Percentiles rank a stretch among this genome's conserved stretches.
Evolutionary conservation across 306 rosid genomes (phyloP).

Genomic region (Casuarina equisetifolia): DNA sequence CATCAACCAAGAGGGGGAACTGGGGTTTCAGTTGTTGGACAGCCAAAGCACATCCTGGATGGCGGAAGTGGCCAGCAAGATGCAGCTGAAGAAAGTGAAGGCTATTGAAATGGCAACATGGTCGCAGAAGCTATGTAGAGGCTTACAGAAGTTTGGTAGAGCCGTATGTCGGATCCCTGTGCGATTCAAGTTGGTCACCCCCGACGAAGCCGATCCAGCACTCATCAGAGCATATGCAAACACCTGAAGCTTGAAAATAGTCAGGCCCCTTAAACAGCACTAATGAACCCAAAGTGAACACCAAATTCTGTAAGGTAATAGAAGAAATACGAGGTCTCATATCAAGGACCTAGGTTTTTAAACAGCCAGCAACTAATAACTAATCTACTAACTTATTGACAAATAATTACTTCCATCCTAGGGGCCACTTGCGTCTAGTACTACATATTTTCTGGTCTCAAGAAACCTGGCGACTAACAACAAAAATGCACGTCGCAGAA

Average conservation of each 20-base stretch:
- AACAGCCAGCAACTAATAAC: no score
- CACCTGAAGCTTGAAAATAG: constrained; percentile 42
- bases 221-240: constrained; percentile 87
- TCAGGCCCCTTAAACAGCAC: not conserved
- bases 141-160: constrained; percentile 75
- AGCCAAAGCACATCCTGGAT: constrained; percentile 77
- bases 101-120: constrained; percentile 87
- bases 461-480: not conserved
- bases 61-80: constrained; percentile 68
- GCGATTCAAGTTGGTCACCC: constrained; percentile 79
- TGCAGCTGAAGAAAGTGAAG: constrained; percentile 71
- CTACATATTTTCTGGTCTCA: not conserved
- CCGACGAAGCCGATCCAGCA: constrained; percentile 90
- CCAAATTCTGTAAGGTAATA: not conserved
- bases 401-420: no score
- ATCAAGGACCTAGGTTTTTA: no score
- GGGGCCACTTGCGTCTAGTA: no score
- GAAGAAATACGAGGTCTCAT: no score
- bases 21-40: constrained; percentile 53
- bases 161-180: constrained; percentile 78
- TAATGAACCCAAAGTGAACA: not conserved
- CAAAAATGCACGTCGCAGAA: not conserved
- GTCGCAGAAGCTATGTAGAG: constrained; percentile 68
- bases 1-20: constrained; percentile 7
- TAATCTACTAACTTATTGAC: no score